A percentile compares a stretch with the other conserved stretches of the same genome.
Evolutionary conservation across 2,329 filamentous ascomycete species (phyloP).

Genomic region (Lecanicillium sp.): DNA sequence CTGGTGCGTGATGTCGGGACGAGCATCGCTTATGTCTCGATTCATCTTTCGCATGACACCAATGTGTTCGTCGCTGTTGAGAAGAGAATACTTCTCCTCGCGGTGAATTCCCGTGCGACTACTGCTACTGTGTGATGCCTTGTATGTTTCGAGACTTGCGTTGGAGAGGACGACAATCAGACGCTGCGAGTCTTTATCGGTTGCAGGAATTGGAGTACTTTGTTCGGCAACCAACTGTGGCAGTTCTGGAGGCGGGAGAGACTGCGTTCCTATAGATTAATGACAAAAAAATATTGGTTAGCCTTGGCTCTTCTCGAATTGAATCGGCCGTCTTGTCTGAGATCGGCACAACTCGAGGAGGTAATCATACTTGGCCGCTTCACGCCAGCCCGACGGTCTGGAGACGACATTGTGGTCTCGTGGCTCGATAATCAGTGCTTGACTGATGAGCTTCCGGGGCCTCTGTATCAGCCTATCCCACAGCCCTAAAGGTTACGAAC

Average conservation of each 20-base stretch:
- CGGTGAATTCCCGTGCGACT: slow-evolving; percentile 56
- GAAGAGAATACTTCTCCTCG: slow-evolving; percentile 92
- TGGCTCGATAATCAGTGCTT: not conserved
- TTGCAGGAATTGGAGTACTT: slow-evolving; percentile 70
- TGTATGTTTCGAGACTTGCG: slow-evolving; percentile 96
- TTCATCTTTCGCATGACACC: slow-evolving; percentile 99
- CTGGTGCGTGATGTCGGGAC: slow-evolving; percentile 98
- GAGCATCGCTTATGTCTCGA: slow-evolving; percentile 92
- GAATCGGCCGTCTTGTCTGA: not conserved
- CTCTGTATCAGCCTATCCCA: no score
- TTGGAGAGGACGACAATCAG: slow-evolving; percentile 95
- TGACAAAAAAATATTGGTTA: slow-evolving; percentile 1
- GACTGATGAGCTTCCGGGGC: no score
- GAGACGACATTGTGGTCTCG: slow-evolving; percentile 26
- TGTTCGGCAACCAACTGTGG: slow-evolving; percentile 93
- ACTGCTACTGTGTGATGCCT: slow-evolving; percentile 67
- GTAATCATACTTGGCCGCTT: slow-evolving; percentile 33
- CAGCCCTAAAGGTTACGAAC: no score
- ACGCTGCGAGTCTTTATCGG: slow-evolving; percentile 83
- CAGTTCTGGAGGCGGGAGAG: slow-evolving; percentile 81
- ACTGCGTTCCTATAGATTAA: slow-evolving; percentile 67
- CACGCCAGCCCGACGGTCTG: slow-evolving; percentile 30
- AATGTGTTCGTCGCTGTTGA: slow-evolving; percentile 99
- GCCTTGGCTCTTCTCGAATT: slow-evolving; percentile 2
- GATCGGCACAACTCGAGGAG: not conserved